These are phyloP conservation scores for Boletus insuetus DNA, from an alignment of 768 basidiomycete genomes.

Conservation along the genomic window DNA sequence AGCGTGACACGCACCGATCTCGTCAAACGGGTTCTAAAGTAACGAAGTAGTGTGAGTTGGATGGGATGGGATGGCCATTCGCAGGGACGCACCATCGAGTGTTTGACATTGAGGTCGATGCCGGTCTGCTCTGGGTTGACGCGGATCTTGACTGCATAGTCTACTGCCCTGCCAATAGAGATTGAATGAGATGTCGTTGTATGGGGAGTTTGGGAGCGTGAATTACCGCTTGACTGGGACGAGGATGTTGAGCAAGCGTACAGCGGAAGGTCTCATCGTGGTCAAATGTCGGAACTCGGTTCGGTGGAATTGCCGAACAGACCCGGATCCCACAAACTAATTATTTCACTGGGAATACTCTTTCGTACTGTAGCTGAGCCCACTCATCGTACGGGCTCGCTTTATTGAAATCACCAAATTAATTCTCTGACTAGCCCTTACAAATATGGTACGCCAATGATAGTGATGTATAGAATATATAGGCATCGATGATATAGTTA, in stretches of 20 bases:
- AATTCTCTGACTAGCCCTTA: not conserved
- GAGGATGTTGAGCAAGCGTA: conserved; percentile 79
- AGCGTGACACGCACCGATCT: conserved; percentile 68
- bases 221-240: conserved; percentile 88
- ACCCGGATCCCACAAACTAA: too few species aligned
- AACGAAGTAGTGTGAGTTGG: not conserved
- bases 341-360: too few species aligned
- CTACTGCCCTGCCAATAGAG: conserved; percentile 65
- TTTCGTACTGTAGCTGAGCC: too few species aligned
- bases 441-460: not conserved
- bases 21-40: conserved; percentile 92
- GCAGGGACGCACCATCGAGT: conserved; percentile 80
- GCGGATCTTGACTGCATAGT: conserved; percentile 98
- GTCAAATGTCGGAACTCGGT: conserved; percentile 14
- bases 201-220: not conserved
- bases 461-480: not conserved
- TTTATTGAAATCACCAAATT: not conserved
- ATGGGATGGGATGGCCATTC: not conserved
- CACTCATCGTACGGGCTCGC: too few species aligned
- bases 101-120: conserved; percentile 96
- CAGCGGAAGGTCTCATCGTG: conserved; percentile 72
- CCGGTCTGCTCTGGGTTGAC: conserved; percentile 95
- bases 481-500: too few species aligned
- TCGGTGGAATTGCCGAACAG: too few species aligned
- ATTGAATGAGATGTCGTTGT: not conserved